phyloP scores from a whole-genome alignment of 2,329 filamentous ascomycete species.

The Fusarium cyanostomum region DNA sequence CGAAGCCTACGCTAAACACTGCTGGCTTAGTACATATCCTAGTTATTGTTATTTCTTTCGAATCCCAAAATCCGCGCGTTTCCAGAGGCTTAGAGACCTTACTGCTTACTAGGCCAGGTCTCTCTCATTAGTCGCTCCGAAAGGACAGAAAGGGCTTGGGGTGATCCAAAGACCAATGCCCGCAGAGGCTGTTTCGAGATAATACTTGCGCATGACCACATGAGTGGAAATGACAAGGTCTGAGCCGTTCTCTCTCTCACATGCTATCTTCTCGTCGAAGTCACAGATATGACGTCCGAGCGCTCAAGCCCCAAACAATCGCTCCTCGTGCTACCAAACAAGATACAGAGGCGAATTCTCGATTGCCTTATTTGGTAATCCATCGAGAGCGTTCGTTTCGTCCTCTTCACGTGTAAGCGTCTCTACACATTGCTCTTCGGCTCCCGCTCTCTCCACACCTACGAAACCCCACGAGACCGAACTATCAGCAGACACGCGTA shows the following conservation, averaged over 20 bases:
- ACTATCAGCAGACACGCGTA: not conserved
- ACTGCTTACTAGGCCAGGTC: not conserved
- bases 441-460: not conserved
- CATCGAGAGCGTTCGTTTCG: not conserved
- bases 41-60: not conserved
- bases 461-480: not conserved
- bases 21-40: not conserved
- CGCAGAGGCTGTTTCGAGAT: slow-evolving; percentile 3
- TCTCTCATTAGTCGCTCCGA: not conserved
- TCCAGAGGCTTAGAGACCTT: not conserved
- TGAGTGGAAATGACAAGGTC: slow-evolving; percentile 8
- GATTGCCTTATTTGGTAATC: not conserved
- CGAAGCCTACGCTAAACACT: too few relatives aligned
- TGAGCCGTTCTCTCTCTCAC: slow-evolving; percentile 3
- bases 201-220: not conserved
- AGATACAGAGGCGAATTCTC: not conserved
- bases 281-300: not conserved
- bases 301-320: not conserved
- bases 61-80: not conserved
- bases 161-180: not conserved
- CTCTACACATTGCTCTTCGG: not conserved
- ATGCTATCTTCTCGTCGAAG: not conserved
- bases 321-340: not conserved
- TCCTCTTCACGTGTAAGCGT: slow-evolving; percentile 2
- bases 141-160: not conserved